Percentiles rank a stretch among this genome's conserved stretches.
Conservation (phyloP, 179 eudicot species). For the Corrigiola litoralis region DNA sequence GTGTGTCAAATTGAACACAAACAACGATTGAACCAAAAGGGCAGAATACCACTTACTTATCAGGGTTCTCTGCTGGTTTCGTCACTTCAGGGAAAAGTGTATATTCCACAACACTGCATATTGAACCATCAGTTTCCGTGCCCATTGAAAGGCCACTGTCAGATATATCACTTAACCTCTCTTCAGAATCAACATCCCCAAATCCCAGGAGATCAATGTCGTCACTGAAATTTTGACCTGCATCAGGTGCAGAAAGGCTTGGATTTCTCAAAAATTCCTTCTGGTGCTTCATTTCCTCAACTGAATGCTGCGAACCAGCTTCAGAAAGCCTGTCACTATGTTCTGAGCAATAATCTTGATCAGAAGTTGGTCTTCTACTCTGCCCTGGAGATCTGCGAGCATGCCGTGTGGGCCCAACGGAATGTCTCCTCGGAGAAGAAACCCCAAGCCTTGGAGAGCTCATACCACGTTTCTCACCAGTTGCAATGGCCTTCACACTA, state of each 20-base stretch:
- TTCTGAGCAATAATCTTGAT: constrained; percentile 73
- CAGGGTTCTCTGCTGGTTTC: constrained; percentile 39
- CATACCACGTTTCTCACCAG: constrained; percentile 39
- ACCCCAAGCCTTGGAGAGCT: constrained; percentile 37
- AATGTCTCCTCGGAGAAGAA: constrained; percentile 66
- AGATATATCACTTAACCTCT: constrained; percentile 93
- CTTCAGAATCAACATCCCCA: constrained; percentile 74
- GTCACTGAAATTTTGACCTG: constrained; percentile 38
- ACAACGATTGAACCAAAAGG: background rate
- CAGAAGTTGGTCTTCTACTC: constrained; percentile 46
- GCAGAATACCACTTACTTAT: constrained; percentile 43
- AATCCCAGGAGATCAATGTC: constrained; percentile 76
- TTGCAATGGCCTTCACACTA: constrained; percentile 38
- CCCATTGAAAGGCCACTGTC: constrained; percentile 95
- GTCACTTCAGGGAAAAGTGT: constrained; percentile 81
- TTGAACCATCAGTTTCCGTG: constrained; percentile 95
- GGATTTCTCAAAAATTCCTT: constrained; percentile 41
- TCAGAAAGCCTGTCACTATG: constrained; percentile 75
- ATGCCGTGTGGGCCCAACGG: constrained; percentile 37
- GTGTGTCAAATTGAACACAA: background rate
- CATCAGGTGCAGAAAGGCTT: constrained; percentile 25
- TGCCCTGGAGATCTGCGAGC: constrained; percentile 26
- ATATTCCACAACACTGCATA: constrained; percentile 69
- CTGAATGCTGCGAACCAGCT: constrained; percentile 69
- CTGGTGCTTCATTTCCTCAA: constrained; percentile 53